A percentile compares a stretch with the other conserved stretches of the same genome.
phyloP scores from a whole-genome alignment of 2,329 filamentous ascomycete genomes.

The Penicillium sp. region DNA sequence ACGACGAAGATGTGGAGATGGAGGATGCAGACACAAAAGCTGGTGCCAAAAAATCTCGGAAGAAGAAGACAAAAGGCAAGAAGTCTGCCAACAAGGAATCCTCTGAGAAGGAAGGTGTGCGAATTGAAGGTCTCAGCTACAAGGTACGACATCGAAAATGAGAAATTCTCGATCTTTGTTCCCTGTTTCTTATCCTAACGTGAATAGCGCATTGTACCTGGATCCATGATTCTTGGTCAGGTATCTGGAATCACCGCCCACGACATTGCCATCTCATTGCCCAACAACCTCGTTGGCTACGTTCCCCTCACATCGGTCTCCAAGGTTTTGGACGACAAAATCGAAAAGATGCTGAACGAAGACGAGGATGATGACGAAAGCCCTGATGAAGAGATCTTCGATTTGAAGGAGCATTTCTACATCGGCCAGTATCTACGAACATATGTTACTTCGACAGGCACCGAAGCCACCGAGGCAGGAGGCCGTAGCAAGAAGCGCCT shows the following conservation, averaged over 20 bases:
- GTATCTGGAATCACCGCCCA: conserved; percentile 73
- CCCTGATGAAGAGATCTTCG: conserved; percentile 54
- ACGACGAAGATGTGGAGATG: conserved; percentile 48
- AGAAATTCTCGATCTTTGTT: background rate
- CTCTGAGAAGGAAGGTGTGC: conserved; percentile 51
- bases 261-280: conserved; percentile 73
- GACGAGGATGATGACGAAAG: conserved; percentile 51
- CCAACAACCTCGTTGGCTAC: conserved; percentile 88
- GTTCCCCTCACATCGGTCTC: conserved; percentile 91
- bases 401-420: conserved; percentile 68
- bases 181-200: conserved; percentile 27
- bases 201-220: conserved; percentile 68
- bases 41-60: conserved; percentile 35
- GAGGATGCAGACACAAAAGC: conserved; percentile 38
- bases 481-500: conserved; percentile 72
- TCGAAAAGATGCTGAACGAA: conserved; percentile 62
- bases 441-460: conserved; percentile 71
- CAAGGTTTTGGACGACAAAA: conserved; percentile 64
- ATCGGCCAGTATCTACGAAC: conserved; percentile 84
- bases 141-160: conserved; percentile 54
- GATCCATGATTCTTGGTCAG: conserved; percentile 82
- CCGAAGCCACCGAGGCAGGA: conserved; percentile 44
- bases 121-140: conserved; percentile 81
- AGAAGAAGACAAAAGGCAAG: conserved; percentile 40
- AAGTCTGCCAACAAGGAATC: conserved; percentile 48